Conservation (phyloP, 2,329 filamentous ascomycete genomes). For the Aspergillus tubingensis region DNA sequence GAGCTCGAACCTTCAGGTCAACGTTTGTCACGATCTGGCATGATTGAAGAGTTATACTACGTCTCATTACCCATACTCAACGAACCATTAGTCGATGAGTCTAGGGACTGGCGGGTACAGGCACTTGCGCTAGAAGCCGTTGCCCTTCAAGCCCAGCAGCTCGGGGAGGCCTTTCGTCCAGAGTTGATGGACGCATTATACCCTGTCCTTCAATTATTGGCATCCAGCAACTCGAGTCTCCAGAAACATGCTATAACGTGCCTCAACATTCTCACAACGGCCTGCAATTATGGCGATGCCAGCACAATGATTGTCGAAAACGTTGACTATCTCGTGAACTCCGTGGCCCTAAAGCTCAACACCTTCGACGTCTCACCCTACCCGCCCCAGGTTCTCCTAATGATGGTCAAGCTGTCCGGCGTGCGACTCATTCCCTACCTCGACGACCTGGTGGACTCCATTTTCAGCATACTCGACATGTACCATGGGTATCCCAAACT, state of each 20-base stretch:
- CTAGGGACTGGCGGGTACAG: slow-evolving; percentile 69
- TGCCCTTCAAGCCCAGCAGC: slow-evolving; percentile 70
- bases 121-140: slow-evolving; percentile 80
- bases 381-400: slow-evolving; percentile 82
- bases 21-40: slow-evolving; percentile 30
- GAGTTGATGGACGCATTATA: slow-evolving; percentile 92
- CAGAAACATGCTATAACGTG: slow-evolving; percentile 80
- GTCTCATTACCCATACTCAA: slow-evolving; percentile 44
- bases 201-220: slow-evolving; percentile 84
- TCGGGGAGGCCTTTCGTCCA: slow-evolving; percentile 69
- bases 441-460: slow-evolving; percentile 85
- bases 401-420: slow-evolving; percentile 91
- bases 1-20: slow-evolving; percentile 33
- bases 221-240: slow-evolving; percentile 67
- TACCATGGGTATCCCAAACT: slow-evolving; percentile 90
- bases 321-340: slow-evolving; percentile 94
- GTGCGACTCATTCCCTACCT: slow-evolving; percentile 80
- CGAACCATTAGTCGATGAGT: slow-evolving; percentile 39
- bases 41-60: slow-evolving; percentile 50
- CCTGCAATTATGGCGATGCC: slow-evolving; percentile 74
- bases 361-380: slow-evolving; percentile 90
- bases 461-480: slow-evolving; percentile 90
- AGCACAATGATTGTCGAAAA: slow-evolving; percentile 84
- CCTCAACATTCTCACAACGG: slow-evolving; percentile 74
- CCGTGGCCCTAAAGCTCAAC: slow-evolving; percentile 83